A percentile compares a stretch with the other conserved stretches of the same genome.
phyloP scores from a whole-genome alignment of 208 protist genomes.

The Entamoeba invadens region DNA sequence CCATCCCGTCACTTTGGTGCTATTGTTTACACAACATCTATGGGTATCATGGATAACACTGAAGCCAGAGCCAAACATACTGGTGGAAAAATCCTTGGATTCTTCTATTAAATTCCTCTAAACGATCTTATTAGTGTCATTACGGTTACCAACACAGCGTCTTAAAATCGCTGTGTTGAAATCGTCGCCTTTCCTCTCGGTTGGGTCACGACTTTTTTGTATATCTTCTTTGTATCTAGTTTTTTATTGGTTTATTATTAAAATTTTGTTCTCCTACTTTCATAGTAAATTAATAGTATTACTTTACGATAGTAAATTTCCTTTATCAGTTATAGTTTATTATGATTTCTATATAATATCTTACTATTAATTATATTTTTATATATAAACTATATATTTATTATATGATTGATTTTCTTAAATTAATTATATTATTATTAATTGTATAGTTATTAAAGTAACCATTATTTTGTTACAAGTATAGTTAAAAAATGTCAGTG shows the following conservation, averaged over 20 bases:
- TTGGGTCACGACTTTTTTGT: background rate
- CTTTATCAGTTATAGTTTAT: no score
- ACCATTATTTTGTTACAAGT: no score
- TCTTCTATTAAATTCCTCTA: slow-evolving; percentile 85
- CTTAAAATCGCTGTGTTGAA: background rate
- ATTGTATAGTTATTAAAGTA: no score
- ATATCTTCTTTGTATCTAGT: background rate
- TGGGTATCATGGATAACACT: slow-evolving; percentile 99
- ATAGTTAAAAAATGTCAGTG: no score
- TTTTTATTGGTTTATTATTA: background rate
- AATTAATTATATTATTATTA: no score
- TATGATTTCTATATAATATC: no score
- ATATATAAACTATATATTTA: no score
- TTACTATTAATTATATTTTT: no score
- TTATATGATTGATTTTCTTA: no score
- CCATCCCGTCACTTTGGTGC: slow-evolving; percentile 99
- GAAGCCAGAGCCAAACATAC: slow-evolving; percentile 88
- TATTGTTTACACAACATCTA: slow-evolving; percentile 96
- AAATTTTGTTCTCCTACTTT: no score
- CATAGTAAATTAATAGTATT: no score
- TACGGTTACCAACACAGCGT: background rate
- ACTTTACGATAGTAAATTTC: no score
- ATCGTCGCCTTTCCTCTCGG: background rate
- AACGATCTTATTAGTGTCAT: background rate
- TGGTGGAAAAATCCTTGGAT: slow-evolving; percentile 99